phyloP scores from a whole-genome alignment of 163 green algal species.

The Prototheca wickerhamii region DNA sequence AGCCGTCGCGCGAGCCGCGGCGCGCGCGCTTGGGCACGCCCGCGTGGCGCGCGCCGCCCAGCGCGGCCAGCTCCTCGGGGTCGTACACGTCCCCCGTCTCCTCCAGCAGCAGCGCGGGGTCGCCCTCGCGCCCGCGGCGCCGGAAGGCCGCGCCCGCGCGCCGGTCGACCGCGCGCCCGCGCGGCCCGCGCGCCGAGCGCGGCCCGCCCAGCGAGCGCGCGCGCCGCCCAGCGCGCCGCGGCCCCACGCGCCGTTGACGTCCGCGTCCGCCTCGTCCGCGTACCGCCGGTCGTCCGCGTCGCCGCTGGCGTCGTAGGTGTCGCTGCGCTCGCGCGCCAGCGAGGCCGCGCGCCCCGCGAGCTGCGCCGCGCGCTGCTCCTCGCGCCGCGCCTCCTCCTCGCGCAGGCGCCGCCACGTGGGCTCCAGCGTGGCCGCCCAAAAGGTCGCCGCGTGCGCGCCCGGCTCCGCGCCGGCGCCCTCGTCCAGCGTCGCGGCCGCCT shows the following conservation, averaged over 20 bases:
- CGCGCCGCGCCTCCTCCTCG: too few species aligned
- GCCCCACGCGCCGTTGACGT: neutral
- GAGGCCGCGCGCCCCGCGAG: constrained; percentile 6
- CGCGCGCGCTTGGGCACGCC: constrained; percentile 2
- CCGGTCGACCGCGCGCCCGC: neutral
- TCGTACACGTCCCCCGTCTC: constrained; percentile 10
- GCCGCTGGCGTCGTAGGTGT: too few species aligned
- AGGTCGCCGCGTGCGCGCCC: too few species aligned
- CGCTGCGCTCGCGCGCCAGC: too few species aligned
- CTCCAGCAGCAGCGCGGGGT: constrained; percentile 8
- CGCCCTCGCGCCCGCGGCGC: constrained; percentile 8
- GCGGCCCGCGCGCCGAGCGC: too few species aligned
- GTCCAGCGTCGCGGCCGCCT: neutral
- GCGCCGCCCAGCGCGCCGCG: too few species aligned
- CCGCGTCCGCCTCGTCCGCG: constrained; percentile 11
- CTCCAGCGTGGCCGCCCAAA: too few species aligned
- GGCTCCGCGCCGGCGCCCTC: too few species aligned
- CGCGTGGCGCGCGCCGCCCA: neutral
- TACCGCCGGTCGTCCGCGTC: too few species aligned
- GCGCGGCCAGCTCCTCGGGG: constrained; percentile 1
- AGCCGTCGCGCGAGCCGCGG: constrained; percentile 12
- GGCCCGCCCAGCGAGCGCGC: neutral
- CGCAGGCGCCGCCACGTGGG: neutral
- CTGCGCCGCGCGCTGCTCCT: constrained; percentile 20
- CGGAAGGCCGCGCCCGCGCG: neutral